Evolutionary conservation across 768 basidiomycete species (phyloP), one percentile per base, ranked within the genome.

Genomic region (Asterophora lycoperdoides): DNA sequence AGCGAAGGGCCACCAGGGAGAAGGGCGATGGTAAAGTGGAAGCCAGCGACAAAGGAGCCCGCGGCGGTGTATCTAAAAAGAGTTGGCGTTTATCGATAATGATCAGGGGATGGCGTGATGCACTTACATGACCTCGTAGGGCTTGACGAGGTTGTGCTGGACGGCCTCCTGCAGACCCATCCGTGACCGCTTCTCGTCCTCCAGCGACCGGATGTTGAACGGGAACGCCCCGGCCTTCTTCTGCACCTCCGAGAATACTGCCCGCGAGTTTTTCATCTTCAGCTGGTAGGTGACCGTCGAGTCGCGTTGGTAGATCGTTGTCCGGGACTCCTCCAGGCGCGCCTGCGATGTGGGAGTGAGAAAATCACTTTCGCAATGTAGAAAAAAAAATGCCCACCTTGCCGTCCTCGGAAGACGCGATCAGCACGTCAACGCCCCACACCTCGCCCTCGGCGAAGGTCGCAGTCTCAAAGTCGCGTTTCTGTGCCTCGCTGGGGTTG

Each of bases 181-280:
- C 32, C 95, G 84, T 20, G 92, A 86, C 45, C 91, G 82, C 71
- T 94, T 94, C 78, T 98, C 95, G 62, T 98, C 95, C 55, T 95
- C 95, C 49, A 98, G 78, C 39, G 78, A 77, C 53, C 96, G 90
- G 54, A 99, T 80, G 60, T 94, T 97, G 78, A 99, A 97, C 29
- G 96, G 95, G 83, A 99, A 98, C 4, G 92, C 79, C 19, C 95
- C 95, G 35, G 96, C 91, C 70, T 97, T 98, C 77, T 93, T 94
- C 71, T 94, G 90, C 60, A 97, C 90, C 69, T 98, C 95, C 42
- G 89, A 89, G 73, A 97, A 98, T 35, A 95, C 86, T n/a, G 86
- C 81, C 54, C 95, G 88, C 37, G 93, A 94, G 55, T 89, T 95
- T 76, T 95, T 97, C 84, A 95, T 86, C 76, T 98, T 98, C 62